phyloP scores from a whole-genome alignment of 352 stramenopile genomes.

The Globisporangium uncinulatum region DNA sequence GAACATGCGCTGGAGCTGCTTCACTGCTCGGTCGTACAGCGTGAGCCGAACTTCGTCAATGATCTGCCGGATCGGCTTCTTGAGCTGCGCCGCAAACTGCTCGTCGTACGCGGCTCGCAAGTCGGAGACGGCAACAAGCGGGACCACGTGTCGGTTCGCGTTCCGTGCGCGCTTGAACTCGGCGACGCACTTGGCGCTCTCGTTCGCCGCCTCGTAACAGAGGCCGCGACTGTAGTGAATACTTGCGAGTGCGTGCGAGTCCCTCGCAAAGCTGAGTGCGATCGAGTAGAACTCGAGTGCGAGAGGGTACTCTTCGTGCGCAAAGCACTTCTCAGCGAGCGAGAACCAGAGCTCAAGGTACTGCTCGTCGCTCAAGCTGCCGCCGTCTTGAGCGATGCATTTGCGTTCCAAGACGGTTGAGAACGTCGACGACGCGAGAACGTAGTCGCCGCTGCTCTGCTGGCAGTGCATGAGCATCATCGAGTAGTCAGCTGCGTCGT shows the following conservation, averaged over 20 bases:
- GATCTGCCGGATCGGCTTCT: constrained; percentile 34
- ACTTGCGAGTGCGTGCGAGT: constrained; percentile 44
- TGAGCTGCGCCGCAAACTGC: constrained; percentile 35
- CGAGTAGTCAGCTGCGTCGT: constrained; percentile 41
- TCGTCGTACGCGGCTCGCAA: constrained; percentile 37
- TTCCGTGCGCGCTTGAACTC: constrained; percentile 70
- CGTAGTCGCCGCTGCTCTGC: constrained; percentile 48
- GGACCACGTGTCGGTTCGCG: constrained; percentile 49
- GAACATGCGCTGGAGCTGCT: constrained; percentile 60
- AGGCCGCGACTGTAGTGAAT: constrained; percentile 55
- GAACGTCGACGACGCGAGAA: constrained; percentile 45
- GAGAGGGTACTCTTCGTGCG: constrained; percentile 57
- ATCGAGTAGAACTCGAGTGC: constrained; percentile 58
- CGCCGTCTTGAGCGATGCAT: constrained; percentile 20
- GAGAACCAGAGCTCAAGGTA: constrained; percentile 49
- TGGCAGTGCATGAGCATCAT: constrained; percentile 70
- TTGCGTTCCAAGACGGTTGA: constrained; percentile 30
- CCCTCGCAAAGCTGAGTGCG: constrained; percentile 54
- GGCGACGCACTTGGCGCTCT: constrained; percentile 36
- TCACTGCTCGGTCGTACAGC: constrained; percentile 54
- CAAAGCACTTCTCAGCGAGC: constrained; percentile 59
- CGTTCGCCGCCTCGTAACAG: constrained; percentile 47
- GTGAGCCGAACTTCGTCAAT: constrained; percentile 57
- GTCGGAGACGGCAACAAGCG: constrained; percentile 37
- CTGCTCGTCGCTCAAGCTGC: constrained; percentile 32